These are phyloP conservation scores for Penicillium sp. DNA, from an alignment of 2,329 filamentous ascomycete genomes.

Conservation along the genomic window DNA sequence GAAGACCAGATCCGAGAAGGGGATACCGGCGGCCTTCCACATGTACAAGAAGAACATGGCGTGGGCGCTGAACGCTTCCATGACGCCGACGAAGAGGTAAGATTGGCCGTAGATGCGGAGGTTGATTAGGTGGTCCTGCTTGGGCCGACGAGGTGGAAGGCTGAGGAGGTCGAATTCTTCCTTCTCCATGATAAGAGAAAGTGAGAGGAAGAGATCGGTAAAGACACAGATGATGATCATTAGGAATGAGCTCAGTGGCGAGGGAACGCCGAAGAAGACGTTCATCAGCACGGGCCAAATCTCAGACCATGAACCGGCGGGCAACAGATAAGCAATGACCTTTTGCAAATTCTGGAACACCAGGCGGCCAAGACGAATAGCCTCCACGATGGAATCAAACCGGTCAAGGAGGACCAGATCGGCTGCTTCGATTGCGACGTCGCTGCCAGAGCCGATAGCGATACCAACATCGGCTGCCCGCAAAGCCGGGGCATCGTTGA, in stretches of 20 bases:
- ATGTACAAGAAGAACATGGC: slow-evolving; percentile 57
- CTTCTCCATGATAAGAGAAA: slow-evolving; percentile 56
- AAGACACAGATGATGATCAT: slow-evolving; percentile 61
- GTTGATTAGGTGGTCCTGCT: slow-evolving; percentile 54
- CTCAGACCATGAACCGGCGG: slow-evolving; percentile 56
- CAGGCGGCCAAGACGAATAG: slow-evolving; percentile 32
- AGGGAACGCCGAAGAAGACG: slow-evolving; percentile 56
- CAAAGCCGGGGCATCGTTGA: slow-evolving; percentile 38
- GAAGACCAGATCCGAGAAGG: slow-evolving; percentile 50
- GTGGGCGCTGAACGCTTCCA: slow-evolving; percentile 52
- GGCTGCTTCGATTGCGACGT: slow-evolving; percentile 43
- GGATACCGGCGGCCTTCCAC: slow-evolving; percentile 50
- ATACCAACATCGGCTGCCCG: slow-evolving; percentile 35
- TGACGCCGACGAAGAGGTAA: slow-evolving; percentile 53
- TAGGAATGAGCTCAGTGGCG: slow-evolving; percentile 53
- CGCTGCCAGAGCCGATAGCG: slow-evolving; percentile 39
- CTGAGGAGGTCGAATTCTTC: slow-evolving; percentile 55
- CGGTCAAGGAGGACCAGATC: slow-evolving; percentile 39
- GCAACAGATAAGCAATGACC: slow-evolving; percentile 46
- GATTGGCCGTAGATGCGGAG: slow-evolving; percentile 52
- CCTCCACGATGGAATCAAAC: slow-evolving; percentile 36
- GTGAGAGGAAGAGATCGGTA: slow-evolving; percentile 53
- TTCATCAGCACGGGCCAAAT: slow-evolving; percentile 59
- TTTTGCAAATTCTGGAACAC: slow-evolving; percentile 40
- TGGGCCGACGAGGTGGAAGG: slow-evolving; percentile 52